Evolutionary conservation across 2,329 filamentous ascomycete genomes (phyloP), one percentile per base, ranked within the genome.

Genomic region (Dothistroma septosporum): DNA sequence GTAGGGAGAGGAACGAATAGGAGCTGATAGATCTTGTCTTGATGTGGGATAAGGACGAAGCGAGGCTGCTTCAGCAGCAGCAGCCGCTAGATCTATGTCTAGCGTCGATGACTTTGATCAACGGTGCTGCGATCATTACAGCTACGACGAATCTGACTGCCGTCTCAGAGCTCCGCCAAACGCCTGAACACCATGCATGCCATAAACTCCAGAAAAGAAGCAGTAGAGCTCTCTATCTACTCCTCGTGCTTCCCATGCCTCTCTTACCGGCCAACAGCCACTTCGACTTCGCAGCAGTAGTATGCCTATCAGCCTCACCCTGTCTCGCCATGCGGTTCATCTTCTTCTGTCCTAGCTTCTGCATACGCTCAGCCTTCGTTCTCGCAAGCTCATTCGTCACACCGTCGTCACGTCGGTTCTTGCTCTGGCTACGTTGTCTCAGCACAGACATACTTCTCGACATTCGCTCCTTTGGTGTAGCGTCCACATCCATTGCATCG

Each of bases 261-360:
- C 94, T 89, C 84, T 97, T 99, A 72, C 94, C 94, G 63, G 89
- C 83, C 75, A 96, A 88, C 85, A 99, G 82, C 80, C 97, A 94
- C 81, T 96, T 99, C 64, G 87, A 85, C 77, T 96, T 79, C 57
- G 90, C 84, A 41, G 90, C 89, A 59, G 87, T 87, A 64, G 87
- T 86, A 79, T 97, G 93, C 75, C 95, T 87, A 83, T 99, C 94
- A 64, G 89, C 92, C 81, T 99, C 94, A 82, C 94, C 94, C 83
- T 95, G 91, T 76, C 92, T 87, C 49, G 94, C 94, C 89, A 95
- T 94, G 67, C 93, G 86, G 82, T 99, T 99, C 92, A 95, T 97
- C 85, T 92, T 93, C 84, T 93, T 92, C 87, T 99, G 95, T 71
- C 87, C 84, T 74, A 99, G 79, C 84, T 96, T 97, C 74, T 87